Percentiles rank a stretch among this genome's conserved stretches.
Evolutionary conservation across 306 rosid genomes (phyloP).

Genomic region (barrel medic (Medicago truncatula)): DNA sequence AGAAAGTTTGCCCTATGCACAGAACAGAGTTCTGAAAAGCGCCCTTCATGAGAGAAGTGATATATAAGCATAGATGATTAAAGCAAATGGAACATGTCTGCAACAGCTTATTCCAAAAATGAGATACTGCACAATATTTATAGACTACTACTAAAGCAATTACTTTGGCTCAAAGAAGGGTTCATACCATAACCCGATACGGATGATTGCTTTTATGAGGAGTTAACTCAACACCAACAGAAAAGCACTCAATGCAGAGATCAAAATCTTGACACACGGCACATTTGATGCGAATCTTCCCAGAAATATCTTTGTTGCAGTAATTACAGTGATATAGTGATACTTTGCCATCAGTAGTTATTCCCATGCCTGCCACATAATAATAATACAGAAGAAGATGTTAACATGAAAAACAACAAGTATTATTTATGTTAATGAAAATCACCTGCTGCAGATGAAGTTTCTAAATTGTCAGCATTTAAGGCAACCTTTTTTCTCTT

Average conservation of each 20-base stretch:
- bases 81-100: slow-evolving; percentile 21
- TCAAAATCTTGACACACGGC: slow-evolving; percentile 88
- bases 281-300: slow-evolving; percentile 85
- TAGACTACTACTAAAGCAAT: slow-evolving; percentile 25
- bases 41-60: slow-evolving; percentile 8
- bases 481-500: slow-evolving; percentile 66
- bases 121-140: slow-evolving; percentile 12
- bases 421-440: background rate
- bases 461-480: slow-evolving; percentile 48
- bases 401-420: background rate
- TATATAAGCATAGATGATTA: background rate
- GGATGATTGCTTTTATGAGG: slow-evolving; percentile 90
- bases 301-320: slow-evolving; percentile 93
- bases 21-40: slow-evolving; percentile 27
- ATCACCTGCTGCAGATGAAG: slow-evolving; percentile 52
- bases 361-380: slow-evolving; percentile 64
- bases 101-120: slow-evolving; percentile 5
- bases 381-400: background rate
- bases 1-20: background rate
- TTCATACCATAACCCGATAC: slow-evolving; percentile 67
- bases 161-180: background rate
- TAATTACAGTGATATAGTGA: slow-evolving; percentile 91
- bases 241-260: slow-evolving; percentile 77
- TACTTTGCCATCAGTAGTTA: slow-evolving; percentile 66
- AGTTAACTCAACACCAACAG: slow-evolving; percentile 88